Percentiles rank a stretch among this genome's conserved stretches.
Evolutionary conservation across 176 grass and related monocot genomes (phyloP).

Genomic region (Melocanna baccifera): DNA sequence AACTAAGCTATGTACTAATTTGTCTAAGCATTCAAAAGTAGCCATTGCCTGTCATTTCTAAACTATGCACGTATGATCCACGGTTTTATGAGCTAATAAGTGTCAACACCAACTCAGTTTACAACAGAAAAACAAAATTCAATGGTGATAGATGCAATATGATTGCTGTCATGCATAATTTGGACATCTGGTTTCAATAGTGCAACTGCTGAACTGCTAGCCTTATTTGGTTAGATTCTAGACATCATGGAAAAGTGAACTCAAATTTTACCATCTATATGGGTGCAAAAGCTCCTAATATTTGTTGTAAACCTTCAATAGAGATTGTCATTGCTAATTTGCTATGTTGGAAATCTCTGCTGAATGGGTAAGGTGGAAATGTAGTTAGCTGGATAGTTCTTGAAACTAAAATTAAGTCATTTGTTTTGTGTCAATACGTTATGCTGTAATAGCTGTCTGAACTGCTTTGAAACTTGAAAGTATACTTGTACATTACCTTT

Average conservation of each 20-base stretch:
- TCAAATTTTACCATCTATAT: not conserved
- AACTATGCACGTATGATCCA: not conserved
- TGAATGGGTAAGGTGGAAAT: not conserved
- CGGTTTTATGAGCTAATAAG: not conserved
- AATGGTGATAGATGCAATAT: not conserved
- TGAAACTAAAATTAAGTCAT: not conserved
- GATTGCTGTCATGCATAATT: not conserved
- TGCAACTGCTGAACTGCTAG: not conserved
- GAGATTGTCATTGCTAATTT: not conserved
- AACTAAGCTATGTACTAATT: not conserved
- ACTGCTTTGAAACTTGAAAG: slow-evolving; percentile 2
- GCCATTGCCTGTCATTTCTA: not conserved
- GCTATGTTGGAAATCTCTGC: not conserved
- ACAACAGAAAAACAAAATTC: not conserved
- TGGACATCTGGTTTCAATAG: not conserved
- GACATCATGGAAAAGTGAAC: not conserved
- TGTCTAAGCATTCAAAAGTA: not conserved
- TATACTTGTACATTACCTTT: slow-evolving; percentile 23
- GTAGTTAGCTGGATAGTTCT: not conserved
- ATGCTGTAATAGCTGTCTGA: not conserved
- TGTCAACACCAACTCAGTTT: not conserved
- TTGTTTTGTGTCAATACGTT: not conserved
- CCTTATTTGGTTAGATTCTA: not conserved
- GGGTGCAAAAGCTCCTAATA: not conserved
- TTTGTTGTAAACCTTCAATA: not conserved